phyloP scores from a whole-genome alignment of 768 basidiomycete genomes.

The Lenzites betulinus region DNA sequence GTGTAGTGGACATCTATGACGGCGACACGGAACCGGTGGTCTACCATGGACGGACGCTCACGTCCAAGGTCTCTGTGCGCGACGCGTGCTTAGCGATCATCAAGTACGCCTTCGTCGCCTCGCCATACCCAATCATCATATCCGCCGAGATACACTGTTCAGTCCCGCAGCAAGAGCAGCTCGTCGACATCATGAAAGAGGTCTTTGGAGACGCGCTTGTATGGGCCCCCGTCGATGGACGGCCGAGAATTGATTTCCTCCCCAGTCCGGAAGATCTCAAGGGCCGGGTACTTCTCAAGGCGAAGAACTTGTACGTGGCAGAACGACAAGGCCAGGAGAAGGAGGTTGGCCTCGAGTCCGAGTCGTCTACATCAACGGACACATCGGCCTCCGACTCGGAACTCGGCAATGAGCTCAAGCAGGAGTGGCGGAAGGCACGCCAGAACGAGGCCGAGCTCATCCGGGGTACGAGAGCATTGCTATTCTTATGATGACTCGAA shows the following conservation, averaged over 20 bases:
- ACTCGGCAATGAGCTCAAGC: constrained; percentile 24
- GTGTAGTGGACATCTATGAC: constrained; percentile 87
- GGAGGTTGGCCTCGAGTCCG: constrained; percentile 38
- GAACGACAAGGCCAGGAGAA: constrained; percentile 39
- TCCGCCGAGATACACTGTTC: constrained; percentile 92
- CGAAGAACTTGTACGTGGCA: constrained; percentile 73
- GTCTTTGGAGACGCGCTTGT: constrained; percentile 60
- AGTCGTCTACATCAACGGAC: constrained; percentile 40
- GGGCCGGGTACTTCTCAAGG: constrained; percentile 81
- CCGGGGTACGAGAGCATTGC: constrained; percentile 31
- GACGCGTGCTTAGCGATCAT: constrained; percentile 82
- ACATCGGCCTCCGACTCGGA: constrained; percentile 36
- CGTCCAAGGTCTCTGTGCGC: constrained; percentile 76
- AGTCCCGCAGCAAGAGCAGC: constrained; percentile 73
- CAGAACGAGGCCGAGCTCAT: constrained; percentile 38
- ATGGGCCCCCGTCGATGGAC: constrained; percentile 47
- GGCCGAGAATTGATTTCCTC: constrained; percentile 50
- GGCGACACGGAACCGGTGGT: constrained; percentile 84
- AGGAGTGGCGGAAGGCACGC: constrained; percentile 32
- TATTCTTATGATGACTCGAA: neutral
- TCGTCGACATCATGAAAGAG: constrained; percentile 73
- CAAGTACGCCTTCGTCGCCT: constrained; percentile 89
- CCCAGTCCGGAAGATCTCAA: constrained; percentile 88
- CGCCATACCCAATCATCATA: constrained; percentile 90
- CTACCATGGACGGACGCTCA: constrained; percentile 89